phyloP scores from a whole-genome alignment of 83 land plant species.

The Picea mariana region DNA sequence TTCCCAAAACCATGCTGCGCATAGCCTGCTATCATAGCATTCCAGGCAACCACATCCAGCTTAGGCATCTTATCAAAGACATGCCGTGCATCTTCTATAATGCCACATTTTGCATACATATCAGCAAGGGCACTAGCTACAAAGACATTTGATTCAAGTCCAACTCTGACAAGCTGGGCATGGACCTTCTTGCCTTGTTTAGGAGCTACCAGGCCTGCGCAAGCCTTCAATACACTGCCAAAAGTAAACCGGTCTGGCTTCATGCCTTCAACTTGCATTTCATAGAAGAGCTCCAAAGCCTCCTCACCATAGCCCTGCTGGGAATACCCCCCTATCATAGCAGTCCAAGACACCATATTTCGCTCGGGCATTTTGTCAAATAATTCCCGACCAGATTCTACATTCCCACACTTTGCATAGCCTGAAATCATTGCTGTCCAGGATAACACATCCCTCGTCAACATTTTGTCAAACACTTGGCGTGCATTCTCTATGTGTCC shows the following conservation, averaged over 20 bases:
- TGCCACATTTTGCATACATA: conserved; percentile 38
- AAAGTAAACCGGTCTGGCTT: too few species aligned
- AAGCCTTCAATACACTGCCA: not conserved
- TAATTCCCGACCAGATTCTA: too few species aligned
- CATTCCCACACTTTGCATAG: too few species aligned
- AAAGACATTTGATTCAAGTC: conserved; percentile 17
- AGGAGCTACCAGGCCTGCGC: not conserved
- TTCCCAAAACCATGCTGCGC: conserved; percentile 18
- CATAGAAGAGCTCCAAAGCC: too few species aligned
- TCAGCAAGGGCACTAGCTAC: conserved; percentile 26
- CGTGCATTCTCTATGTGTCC: conserved; percentile 14
- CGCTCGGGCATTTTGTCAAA: too few species aligned
- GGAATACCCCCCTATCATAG: too few species aligned
- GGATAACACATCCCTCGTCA: too few species aligned
- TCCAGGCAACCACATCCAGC: conserved; percentile 32
- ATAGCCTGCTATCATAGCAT: conserved; percentile 37
- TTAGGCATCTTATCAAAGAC: conserved; percentile 24
- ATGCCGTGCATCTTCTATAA: conserved; percentile 16
- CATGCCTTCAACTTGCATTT: too few species aligned
- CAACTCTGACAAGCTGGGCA: not conserved
- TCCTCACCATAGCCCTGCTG: too few species aligned
- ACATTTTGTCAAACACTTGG: conserved; percentile 15
- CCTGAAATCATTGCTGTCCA: too few species aligned
- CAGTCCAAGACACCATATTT: too few species aligned
- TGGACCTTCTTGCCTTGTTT: not conserved